Conservation (phyloP, 2,329 filamentous ascomycete genomes). For the Neonectria magnoliae region DNA sequence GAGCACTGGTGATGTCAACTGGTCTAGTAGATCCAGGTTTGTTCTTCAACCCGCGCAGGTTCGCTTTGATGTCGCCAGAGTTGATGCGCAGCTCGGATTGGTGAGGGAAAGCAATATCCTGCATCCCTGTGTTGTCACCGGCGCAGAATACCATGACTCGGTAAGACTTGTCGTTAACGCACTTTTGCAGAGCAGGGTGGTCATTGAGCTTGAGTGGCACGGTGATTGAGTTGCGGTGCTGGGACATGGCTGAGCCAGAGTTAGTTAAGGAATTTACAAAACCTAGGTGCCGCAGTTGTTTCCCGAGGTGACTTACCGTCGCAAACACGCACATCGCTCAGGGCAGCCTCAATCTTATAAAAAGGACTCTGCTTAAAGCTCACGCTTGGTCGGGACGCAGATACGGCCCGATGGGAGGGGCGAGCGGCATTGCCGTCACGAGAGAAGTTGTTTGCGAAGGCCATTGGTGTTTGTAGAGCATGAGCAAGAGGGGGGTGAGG, state of each 20-base stretch:
- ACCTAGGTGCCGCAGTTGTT: not conserved
- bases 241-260: constrained; percentile 61
- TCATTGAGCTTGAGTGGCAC: constrained; percentile 61
- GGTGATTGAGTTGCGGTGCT: constrained; percentile 60
- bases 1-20: constrained; percentile 83
- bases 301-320: constrained; percentile 67
- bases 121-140: constrained; percentile 67
- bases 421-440: constrained; percentile 12
- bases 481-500: constrained; percentile 18
- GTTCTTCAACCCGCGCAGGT: constrained; percentile 93
- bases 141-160: constrained; percentile 88
- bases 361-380: constrained; percentile 82
- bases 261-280: constrained; percentile 1
- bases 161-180: constrained; percentile 69
- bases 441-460: constrained; percentile 29
- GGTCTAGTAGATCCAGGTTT: constrained; percentile 94
- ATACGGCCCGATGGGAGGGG: constrained; percentile 9
- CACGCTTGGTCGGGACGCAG: constrained; percentile 34
- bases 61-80: constrained; percentile 87
- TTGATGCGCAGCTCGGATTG: constrained; percentile 95
- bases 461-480: constrained; percentile 30
- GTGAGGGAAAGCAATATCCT: constrained; percentile 89
- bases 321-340: constrained; percentile 74
- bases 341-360: constrained; percentile 73
- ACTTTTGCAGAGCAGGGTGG: constrained; percentile 61